phyloP scores from a whole-genome alignment of 345 rosid genomes.

The Linum tenue region DNA sequence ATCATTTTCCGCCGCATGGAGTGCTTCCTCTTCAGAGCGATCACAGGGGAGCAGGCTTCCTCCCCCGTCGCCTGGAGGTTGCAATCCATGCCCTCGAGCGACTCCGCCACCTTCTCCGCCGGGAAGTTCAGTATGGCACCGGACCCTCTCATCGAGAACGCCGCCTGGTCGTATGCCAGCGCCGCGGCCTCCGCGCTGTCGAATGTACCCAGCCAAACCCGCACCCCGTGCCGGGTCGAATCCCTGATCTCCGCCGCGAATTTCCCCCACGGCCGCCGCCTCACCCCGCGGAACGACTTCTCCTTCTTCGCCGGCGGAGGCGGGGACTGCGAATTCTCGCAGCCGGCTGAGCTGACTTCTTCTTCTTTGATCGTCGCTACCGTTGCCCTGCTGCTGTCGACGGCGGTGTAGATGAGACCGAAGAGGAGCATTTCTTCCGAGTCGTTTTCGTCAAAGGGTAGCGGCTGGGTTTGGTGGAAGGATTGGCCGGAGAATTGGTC shows the following conservation, averaged over 20 bases:
- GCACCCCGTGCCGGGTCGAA: conserved; percentile 46
- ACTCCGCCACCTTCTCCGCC: conserved; percentile 55
- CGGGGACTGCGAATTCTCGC: conserved; percentile 8
- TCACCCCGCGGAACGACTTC: conserved; percentile 56
- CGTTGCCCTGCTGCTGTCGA: conserved; percentile 11
- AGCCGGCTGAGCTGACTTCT: conserved; percentile 35
- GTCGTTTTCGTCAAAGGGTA: conserved; percentile 91
- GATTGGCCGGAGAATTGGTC: conserved; percentile 32
- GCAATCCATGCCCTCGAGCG: conserved; percentile 50
- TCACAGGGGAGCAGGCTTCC: conserved; percentile 68
- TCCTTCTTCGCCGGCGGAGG: conserved; percentile 28
- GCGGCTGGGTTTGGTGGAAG: conserved; percentile 21
- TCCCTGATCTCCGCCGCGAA: conserved; percentile 78
- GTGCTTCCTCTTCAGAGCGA: conserved; percentile 76
- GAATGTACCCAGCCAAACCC: conserved; percentile 72
- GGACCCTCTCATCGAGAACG: conserved; percentile 56
- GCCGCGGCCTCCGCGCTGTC: conserved; percentile 75
- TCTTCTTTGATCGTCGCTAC: conserved; percentile 29
- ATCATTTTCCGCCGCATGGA: conserved; percentile 54
- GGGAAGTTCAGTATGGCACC: conserved; percentile 55
- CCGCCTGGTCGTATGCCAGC: conserved; percentile 66
- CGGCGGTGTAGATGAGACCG: conserved; percentile 44
- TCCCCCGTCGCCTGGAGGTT: conserved; percentile 24
- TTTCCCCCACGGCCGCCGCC: conserved; percentile 78
- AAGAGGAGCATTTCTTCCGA: conserved; percentile 85